These are phyloP conservation scores for Rhodotorula sp. DNA, from an alignment of 1,284 basidiomycete species.

Conservation along the genomic window DNA sequence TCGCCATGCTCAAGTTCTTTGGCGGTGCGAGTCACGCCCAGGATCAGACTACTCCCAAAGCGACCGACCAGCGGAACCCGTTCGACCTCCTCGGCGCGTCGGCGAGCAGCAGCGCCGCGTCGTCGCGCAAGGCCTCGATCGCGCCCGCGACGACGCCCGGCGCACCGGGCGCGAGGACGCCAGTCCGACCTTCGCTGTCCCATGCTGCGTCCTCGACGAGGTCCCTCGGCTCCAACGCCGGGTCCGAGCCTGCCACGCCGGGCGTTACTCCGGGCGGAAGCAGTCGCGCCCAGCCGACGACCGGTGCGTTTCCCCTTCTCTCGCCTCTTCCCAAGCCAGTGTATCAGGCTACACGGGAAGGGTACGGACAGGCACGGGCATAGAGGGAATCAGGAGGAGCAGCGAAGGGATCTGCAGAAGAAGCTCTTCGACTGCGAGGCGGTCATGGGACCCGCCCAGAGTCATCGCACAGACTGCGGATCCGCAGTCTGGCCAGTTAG, in stretches of 20 bases:
- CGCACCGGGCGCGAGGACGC: not conserved
- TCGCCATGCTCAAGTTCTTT: conserved; percentile 37
- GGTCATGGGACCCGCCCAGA: too few species aligned
- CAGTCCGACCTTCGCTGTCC: conserved; percentile 12
- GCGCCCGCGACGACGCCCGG: not conserved
- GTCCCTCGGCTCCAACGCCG: conserved; percentile 3
- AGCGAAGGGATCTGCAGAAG: too few species aligned
- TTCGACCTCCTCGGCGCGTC: conserved; percentile 34
- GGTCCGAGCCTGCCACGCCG: conserved; percentile 29
- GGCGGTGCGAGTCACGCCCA: conserved; percentile 18
- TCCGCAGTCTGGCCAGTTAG: not conserved
- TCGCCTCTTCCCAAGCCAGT: not conserved
- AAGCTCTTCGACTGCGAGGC: too few species aligned
- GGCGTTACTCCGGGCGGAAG: conserved; percentile 13
- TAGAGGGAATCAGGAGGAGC: too few species aligned
- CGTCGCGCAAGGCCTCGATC: conserved; percentile 19
- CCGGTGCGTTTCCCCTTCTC: conserved; percentile 22
- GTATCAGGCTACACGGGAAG: too few species aligned
- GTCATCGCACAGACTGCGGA: too few species aligned
- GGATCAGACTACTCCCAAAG: conserved; percentile 40
- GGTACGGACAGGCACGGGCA: not conserved
- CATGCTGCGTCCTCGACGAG: conserved; percentile 2
- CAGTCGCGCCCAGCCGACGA: conserved; percentile 26
- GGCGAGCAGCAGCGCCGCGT: conserved; percentile 3
- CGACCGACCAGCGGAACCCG: conserved; percentile 33